These are phyloP conservation scores for Royoungia palumana DNA, from an alignment of 768 basidiomycete species.

Conservation along the genomic window DNA sequence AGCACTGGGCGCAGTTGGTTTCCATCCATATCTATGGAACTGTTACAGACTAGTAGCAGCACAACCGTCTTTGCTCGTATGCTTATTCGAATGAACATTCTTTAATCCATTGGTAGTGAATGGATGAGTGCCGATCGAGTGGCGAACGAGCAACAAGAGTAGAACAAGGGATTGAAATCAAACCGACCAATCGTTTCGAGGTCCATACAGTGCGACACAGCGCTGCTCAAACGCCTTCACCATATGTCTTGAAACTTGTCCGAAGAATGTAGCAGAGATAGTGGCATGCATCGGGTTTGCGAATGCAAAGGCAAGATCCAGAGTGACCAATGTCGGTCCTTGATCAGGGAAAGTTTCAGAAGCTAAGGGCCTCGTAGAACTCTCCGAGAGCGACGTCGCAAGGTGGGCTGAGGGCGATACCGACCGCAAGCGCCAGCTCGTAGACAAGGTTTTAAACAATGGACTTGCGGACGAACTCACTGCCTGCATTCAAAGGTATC, in stretches of 20 bases:
- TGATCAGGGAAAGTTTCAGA: conserved; percentile 12
- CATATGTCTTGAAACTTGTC: conserved; percentile 84
- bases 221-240: conserved; percentile 89
- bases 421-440: conserved; percentile 72
- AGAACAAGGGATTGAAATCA: background rate
- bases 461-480: conserved; percentile 67
- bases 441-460: conserved; percentile 68
- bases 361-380: background rate
- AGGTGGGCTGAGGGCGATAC: conserved; percentile 43
- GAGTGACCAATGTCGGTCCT: conserved; percentile 73
- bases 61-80: too few relatives aligned
- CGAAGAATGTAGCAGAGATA: conserved; percentile 82
- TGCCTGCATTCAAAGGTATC: conserved; percentile 45
- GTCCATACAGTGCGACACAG: conserved; percentile 70
- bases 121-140: too few relatives aligned
- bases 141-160: too few relatives aligned
- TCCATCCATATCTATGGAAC: too few relatives aligned
- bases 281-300: conserved; percentile 81
- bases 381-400: conserved; percentile 15
- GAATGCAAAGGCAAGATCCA: conserved; percentile 85
- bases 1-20: too few relatives aligned
- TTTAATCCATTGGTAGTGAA: too few relatives aligned
- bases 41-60: too few relatives aligned
- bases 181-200: conserved; percentile 22
- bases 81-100: too few relatives aligned